Base-by-base conservation (phyloP, 345 rosid genomes). In the Populus davidiana region DNA sequence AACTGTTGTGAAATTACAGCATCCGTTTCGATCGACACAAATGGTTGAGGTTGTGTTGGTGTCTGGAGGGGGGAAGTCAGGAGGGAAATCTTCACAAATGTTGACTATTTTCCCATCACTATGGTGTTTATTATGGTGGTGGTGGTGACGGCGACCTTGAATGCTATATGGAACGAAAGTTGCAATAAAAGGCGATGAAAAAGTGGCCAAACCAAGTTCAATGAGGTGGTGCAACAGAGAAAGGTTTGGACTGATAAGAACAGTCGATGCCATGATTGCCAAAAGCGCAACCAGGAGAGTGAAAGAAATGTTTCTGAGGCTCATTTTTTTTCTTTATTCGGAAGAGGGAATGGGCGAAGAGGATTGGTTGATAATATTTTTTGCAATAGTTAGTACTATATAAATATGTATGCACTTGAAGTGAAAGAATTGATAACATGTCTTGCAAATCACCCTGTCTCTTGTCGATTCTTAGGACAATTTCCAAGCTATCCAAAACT, bases 1-100 rank as follows among this genome's bases (percentile, higher is more conserved):
- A 73, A 95, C 89, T 5, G 91, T 86, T 3, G 96, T 93, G 86
- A 93, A 95, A 73, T 93, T 93, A 65, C 99, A 95, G 29, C 98
- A 91, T 0, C 98, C 98, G 0, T 92, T 91, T 61, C 78, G 78
- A 72, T 95, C 98, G 2, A 95, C 98, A 31, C 99, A 93, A 10
- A 93, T 50, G 52, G 82, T 87, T 1, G 89, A 61, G n/a, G 91
- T 86, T 21, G 90, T 88, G 84, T 89, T 78, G 8, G 93, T 93
- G 76, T 91, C 98, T 0, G 89, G 87, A 63, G 99, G 97, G 4
- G 93, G 91, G 38, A 90, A 77, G 67, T 89, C 76, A 0, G 85
- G 77, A 0, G 96, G 94, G 25, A 93, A 95, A 66, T 91, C 90
- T 10, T 95, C 96, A 13, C 98, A 95, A 35, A 91, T 73, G 13